A percentile compares a stretch with the other conserved stretches of the same genome.
Conservation (phyloP, 331 rosid genomes). For the Quercus phellos region DNA sequence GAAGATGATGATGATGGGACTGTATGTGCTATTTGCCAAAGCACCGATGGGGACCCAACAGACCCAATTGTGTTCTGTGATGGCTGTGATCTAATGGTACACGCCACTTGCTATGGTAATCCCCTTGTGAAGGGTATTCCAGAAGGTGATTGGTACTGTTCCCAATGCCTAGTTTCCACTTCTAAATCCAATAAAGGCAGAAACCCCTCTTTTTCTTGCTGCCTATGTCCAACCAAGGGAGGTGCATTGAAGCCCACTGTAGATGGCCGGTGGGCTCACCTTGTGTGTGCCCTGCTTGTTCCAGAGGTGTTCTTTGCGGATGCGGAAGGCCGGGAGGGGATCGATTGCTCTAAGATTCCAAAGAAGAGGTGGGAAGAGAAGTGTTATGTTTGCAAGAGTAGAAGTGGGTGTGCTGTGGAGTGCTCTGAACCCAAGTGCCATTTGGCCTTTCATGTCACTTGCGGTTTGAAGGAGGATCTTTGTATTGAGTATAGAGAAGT, state of each 20-base stretch:
- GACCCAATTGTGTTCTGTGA: conserved; percentile 87
- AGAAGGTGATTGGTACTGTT: conserved; percentile 79
- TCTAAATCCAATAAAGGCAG: neutral
- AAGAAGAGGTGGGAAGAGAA: conserved; percentile 52
- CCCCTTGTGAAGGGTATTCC: conserved; percentile 56
- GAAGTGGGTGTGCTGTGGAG: conserved; percentile 55
- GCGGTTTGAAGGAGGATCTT: conserved; percentile 65
- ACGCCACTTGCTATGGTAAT: conserved; percentile 76
- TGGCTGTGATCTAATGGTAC: conserved; percentile 85
- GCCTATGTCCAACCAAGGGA: conserved; percentile 52
- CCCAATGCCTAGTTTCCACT: conserved; percentile 36
- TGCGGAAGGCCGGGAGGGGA: conserved; percentile 78
- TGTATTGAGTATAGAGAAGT: conserved; percentile 73
- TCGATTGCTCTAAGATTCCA: conserved; percentile 67
- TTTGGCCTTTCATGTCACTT: conserved; percentile 70
- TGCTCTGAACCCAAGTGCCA: conserved; percentile 71
- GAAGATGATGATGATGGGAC: conserved; percentile 53
- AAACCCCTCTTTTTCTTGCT: conserved; percentile 24
- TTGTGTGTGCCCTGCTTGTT: conserved; percentile 62
- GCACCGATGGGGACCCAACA: conserved; percentile 74
- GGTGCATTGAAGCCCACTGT: conserved; percentile 67
- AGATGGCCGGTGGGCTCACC: conserved; percentile 59
- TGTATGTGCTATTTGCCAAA: conserved; percentile 61
- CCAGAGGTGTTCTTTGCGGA: conserved; percentile 78
- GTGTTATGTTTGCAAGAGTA: conserved; percentile 53